Evolutionary conservation across 192 early-diverging fungal species (phyloP), one percentile per base, ranked within the genome.

Genomic region (Rhizoclosmatium sp.): DNA sequence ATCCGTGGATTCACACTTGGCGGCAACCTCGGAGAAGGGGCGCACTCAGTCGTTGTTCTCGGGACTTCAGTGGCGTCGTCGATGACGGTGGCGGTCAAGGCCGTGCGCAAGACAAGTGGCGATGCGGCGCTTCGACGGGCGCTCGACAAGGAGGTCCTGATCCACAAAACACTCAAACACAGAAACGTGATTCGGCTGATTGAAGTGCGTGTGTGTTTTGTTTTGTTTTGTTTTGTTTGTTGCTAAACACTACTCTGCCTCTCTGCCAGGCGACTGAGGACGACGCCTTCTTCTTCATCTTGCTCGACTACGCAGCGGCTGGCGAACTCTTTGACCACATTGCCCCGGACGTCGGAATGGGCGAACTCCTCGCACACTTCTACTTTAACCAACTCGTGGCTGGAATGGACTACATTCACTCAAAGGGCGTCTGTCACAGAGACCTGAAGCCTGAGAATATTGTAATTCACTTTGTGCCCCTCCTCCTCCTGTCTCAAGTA

Each of bases 361-460:
- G 89, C 39, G 92, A 93, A 67, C 84, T 90, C n/a, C 51, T 93
- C 3, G 92, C 92, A 2, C 92, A 93, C 78, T 82, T 93, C 62
- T 93, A 93, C 80, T 93, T 92, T 78, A 39, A 82, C 42, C 92
- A 93, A 69, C 81, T 93, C n/a, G 81, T 93, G 5, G 82, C 85
- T 7, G 92, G 90, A 41, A 84, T 92, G 84, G 84, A 82, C 47
- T 88, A 90, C 76, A 49, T 91, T 47, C 90, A 91, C 68, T 41
- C 47, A 3, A 51, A 75, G n/a, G 90, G 90, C 23, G 81, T 89
- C 54, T 67, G 86, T 10, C 94, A 95, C 84, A 80, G 94, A 41
- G 94, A 95, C 76, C 80, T 95, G 14, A 95, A 95, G 67, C 94
- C 94, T 41, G 94, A 95, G 82, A 91, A 91, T 71, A 76, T 91